phyloP scores from a whole-genome alignment of 352 stramenopile species.

The Pythium phragmitis region DNA sequence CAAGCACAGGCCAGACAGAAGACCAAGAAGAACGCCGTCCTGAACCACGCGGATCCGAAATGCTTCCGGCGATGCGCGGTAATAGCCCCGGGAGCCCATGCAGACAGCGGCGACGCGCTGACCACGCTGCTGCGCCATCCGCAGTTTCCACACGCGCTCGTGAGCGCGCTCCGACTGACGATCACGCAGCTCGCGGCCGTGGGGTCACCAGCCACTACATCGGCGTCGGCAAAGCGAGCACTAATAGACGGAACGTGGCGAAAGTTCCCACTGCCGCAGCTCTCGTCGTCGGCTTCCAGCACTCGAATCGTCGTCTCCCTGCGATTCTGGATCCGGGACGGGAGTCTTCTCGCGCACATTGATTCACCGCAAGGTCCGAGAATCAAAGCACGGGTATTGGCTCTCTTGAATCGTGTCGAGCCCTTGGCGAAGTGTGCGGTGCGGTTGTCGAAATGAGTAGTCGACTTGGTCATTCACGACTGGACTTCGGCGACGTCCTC shows the following conservation, averaged over 20 bases:
- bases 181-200: not conserved
- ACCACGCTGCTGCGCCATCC: slow-evolving; percentile 4
- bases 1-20: not conserved
- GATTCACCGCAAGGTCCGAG: not conserved
- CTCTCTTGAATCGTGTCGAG: slow-evolving; percentile 10
- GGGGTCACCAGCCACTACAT: not conserved
- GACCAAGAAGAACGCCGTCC: slow-evolving; percentile 45
- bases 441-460: not conserved
- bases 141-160: slow-evolving; percentile 3
- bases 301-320: not conserved
- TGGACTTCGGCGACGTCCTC: slow-evolving; percentile 16
- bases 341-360: slow-evolving; percentile 3
- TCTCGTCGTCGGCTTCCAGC: not conserved
- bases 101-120: slow-evolving; percentile 1
- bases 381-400: not conserved
- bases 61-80: slow-evolving; percentile 36
- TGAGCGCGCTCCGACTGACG: slow-evolving; percentile 5
- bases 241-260: slow-evolving; percentile 10
- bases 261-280: slow-evolving; percentile 7
- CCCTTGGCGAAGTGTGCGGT: slow-evolving; percentile 4
- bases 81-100: not conserved
- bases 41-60: slow-evolving; percentile 34
- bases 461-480: not conserved
- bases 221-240: not conserved
- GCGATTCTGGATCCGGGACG: slow-evolving; percentile 10